phyloP scores from a whole-genome alignment of 371 early-diverging fungal species.

The Thermomucor indicae-seudaticae region DNA sequence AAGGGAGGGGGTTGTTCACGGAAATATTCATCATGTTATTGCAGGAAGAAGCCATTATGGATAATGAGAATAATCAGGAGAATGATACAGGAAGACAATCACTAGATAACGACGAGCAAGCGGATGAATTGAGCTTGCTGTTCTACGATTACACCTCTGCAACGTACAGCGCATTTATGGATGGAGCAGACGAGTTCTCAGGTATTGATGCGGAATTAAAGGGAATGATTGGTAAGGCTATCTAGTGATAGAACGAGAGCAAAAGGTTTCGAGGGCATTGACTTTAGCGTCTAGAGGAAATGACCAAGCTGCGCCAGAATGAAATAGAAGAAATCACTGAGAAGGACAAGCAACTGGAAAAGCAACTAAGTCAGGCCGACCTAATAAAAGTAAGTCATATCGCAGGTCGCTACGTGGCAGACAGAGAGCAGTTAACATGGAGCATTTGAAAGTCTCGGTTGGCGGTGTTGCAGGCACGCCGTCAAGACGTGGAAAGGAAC shows the following conservation, averaged over 20 bases:
- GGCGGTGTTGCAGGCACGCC: slow-evolving; percentile 45
- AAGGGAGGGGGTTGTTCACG: too few species aligned
- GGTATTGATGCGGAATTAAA: background rate
- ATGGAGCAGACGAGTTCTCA: slow-evolving; percentile 41
- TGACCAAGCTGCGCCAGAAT: background rate
- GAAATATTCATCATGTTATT: background rate
- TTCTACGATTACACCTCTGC: slow-evolving; percentile 57
- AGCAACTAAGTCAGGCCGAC: background rate
- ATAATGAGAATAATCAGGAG: background rate
- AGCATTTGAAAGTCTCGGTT: slow-evolving; percentile 71
- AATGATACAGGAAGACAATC: background rate
- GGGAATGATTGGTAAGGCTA: background rate
- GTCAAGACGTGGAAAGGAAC: slow-evolving; percentile 25
- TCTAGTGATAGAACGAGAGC: background rate
- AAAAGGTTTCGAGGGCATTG: background rate
- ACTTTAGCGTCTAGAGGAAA: background rate
- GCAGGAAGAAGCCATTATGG: background rate
- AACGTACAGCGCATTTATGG: slow-evolving; percentile 54
- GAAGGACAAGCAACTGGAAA: background rate
- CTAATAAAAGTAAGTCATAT: background rate
- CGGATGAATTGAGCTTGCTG: slow-evolving; percentile 30
- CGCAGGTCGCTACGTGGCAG: background rate
- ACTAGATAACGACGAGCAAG: background rate
- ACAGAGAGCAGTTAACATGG: background rate
- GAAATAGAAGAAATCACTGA: background rate